phyloP scores from a whole-genome alignment of 768 basidiomycete species.

The Rhizopogon sp. region DNA sequence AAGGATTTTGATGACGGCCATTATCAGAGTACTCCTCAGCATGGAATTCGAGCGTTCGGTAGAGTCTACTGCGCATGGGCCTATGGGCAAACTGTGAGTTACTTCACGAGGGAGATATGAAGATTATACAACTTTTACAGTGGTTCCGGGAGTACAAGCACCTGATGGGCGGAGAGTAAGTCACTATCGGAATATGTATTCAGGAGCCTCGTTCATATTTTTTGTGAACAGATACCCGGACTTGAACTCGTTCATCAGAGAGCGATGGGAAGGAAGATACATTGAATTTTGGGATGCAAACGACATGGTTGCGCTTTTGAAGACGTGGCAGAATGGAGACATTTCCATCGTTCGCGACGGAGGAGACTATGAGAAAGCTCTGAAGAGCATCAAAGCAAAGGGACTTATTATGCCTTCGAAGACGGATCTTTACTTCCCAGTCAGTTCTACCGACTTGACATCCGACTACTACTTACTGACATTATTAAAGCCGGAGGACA shows the following conservation, averaged over 20 bases:
- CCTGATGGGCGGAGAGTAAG: slow-evolving; percentile 38
- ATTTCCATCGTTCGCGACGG: slow-evolving; percentile 40
- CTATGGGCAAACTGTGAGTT: slow-evolving; percentile 49
- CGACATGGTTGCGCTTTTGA: slow-evolving; percentile 43
- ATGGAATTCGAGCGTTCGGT: slow-evolving; percentile 51
- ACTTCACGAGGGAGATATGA: neutral
- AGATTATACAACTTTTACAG: slow-evolving; percentile 21
- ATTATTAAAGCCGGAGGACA: slow-evolving; percentile 46
- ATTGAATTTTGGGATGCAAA: slow-evolving; percentile 49
- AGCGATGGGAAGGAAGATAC: slow-evolving; percentile 45
- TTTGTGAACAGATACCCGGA: slow-evolving; percentile 36
- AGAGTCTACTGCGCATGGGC: slow-evolving; percentile 60
- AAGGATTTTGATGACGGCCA: slow-evolving; percentile 52
- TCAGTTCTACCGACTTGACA: slow-evolving; percentile 15
- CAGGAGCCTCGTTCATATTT: neutral
- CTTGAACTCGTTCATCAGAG: slow-evolving; percentile 44
- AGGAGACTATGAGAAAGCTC: slow-evolving; percentile 37
- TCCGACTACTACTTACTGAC: neutral
- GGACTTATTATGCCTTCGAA: slow-evolving; percentile 57
- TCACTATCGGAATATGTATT: neutral
- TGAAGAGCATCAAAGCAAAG: slow-evolving; percentile 43
- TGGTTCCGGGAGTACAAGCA: slow-evolving; percentile 51
- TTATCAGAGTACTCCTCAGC: slow-evolving; percentile 42
- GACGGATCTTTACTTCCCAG: slow-evolving; percentile 58
- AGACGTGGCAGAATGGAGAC: slow-evolving; percentile 52